A percentile compares a stretch with the other conserved stretches of the same genome.
phyloP scores from a whole-genome alignment of 352 stramenopile genomes.

The Stramenopiles sp. region DNA sequence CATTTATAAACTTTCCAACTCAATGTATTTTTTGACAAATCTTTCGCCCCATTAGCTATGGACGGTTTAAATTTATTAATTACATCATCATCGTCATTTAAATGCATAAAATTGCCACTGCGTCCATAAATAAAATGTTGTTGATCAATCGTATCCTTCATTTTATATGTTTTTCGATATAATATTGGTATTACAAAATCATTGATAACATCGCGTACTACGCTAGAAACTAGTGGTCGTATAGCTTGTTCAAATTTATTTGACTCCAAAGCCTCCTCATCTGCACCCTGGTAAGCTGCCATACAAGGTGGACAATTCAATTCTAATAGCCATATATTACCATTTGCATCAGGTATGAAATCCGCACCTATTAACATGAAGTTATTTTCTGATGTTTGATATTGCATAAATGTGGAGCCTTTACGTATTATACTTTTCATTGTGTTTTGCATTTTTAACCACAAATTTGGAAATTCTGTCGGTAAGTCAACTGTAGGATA shows the following conservation, averaged over 20 bases:
- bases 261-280: background rate
- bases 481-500: background rate
- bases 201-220: background rate
- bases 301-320: background rate
- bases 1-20: slow-evolving; percentile 1
- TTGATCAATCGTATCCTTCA: background rate
- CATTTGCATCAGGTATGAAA: background rate
- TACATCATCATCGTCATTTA: background rate
- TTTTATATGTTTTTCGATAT: background rate
- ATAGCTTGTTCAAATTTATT: slow-evolving; percentile 3
- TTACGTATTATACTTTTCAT: background rate
- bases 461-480: background rate
- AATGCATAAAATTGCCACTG: background rate
- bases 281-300: background rate
- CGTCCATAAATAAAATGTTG: background rate
- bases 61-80: no score
- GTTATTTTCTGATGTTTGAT: background rate
- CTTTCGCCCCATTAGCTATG: background rate
- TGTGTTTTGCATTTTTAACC: background rate
- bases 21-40: background rate
- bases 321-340: background rate
- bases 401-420: background rate
- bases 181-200: background rate
- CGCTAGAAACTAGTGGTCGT: background rate
- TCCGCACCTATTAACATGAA: background rate